Base-by-base conservation (phyloP, 768 basidiomycete genomes). In the Chiua virens region DNA sequence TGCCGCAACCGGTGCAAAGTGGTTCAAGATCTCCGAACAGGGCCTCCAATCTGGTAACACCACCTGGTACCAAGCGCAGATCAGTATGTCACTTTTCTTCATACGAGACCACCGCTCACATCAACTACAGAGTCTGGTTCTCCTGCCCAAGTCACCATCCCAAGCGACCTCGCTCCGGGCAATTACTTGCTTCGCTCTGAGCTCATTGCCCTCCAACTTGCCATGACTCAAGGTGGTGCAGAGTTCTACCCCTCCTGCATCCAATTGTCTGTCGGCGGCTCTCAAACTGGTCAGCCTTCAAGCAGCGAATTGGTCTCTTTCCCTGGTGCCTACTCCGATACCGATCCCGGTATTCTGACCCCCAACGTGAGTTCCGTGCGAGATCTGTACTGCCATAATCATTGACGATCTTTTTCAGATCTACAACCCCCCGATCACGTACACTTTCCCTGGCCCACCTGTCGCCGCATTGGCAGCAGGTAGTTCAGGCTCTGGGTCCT, bases 131-230 rank as follows among this genome's bases (percentile, higher is more conserved):
- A 72, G 52, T 57, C 63, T 2, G 78, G 81, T 1, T 61, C 58
- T 3, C 62, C 73, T 2, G 75, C 70, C 0, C 69, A 49, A 2
- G 68, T 78, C 6, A 71, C 65, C 0, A 64, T 85, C 22, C 83
- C 83, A 1, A 46, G 53, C 11, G 76, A 72, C 38, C 68, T 91
- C 42, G 79, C 81, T 1, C 62, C 86, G 0, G 89, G 88, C 6
- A 78, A 85, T 57, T 92, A 91, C 64, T 68, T 91, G 43, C 64
- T 90, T 58, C 86, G 89, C 3, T 81, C 88, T 66, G 89, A 90
- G 35, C 76, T 91, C 66, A 83, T 92, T 59, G 75, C 84, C 8
- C 80, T 92, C n/a, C 89, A 92, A 56, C 72, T 80, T 35, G 88
- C 77, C 17, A 70, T 63, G 35, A 47, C 62, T 13, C 2, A 49